Base-by-base conservation (phyloP, 768 basidiomycete genomes). In the Chalciporus sphaerocephalus region DNA sequence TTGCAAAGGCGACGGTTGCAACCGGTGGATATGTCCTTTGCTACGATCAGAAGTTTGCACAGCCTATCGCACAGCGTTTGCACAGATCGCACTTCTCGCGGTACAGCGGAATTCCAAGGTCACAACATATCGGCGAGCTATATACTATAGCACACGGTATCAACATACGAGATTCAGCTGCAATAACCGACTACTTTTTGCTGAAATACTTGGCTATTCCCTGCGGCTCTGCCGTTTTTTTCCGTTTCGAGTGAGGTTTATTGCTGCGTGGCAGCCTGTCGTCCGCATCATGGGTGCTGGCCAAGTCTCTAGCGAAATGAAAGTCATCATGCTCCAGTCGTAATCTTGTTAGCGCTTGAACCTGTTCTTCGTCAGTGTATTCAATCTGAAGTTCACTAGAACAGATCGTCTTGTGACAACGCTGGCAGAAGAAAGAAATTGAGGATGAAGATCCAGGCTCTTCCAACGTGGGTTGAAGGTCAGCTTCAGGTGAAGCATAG, bases 291-390 rank as follows among this genome's bases (percentile, higher is more conserved):
- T 66, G 47, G 42, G 73, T 69, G 20, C 74, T 74, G 17, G 83
- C 76, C 40, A 97, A 60, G 44, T 90, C 85, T 56, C 83, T 74
- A 1, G 94, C 93, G 54, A 92, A 81, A 64, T 97, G 94, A 63
- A 81, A 96, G 66, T 96, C 94, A 27, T 80, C 75, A 55, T 97
- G 94, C 59, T 96, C 94, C 63, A 76, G 54, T 43, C 71, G 72
- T 44, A 79, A 58, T 48, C 65, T 65, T 6, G 64, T 69, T 28
- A 84, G 54, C 51, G 67, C 69, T 39, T 56, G 52, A n/a, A 52
- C 58, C 23, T 35, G 53, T 5, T 58, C 71, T 32, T 53, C 58
- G 42, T 58, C 65, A 40, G 50, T 42, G 35, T 44, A 47, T 22
- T 41, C 42, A 22, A 42, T 17, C 39, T 50, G 50, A 37, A 46